Evolutionary conservation across 2,329 filamentous ascomycete species (phyloP).

Genomic region (Colletotrichum echinochloae): DNA sequence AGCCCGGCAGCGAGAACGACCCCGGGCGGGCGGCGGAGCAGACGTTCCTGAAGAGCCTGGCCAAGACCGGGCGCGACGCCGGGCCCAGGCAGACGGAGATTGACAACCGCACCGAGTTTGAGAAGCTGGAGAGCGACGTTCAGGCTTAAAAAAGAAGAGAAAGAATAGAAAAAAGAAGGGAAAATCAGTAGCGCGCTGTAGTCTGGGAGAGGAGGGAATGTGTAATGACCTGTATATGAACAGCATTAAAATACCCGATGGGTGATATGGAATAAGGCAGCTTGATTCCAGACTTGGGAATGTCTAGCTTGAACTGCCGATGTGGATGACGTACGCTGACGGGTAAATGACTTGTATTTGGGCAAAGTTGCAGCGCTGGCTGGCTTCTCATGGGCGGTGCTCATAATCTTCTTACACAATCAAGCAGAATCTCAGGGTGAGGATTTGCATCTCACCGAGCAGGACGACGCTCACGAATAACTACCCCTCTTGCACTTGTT

Average conservation of each 20-base stretch:
- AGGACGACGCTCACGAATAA: no score
- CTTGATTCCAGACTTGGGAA: neutral
- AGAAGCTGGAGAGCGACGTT: constrained; percentile 46
- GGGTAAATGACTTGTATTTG: no score
- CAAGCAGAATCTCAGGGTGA: neutral
- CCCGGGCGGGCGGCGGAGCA: constrained; percentile 59
- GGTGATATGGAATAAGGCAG: constrained; percentile 1
- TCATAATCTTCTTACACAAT: neutral
- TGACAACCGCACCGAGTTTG: constrained; percentile 47
- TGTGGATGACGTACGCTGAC: no score
- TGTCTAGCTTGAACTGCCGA: neutral
- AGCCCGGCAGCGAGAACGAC: constrained; percentile 62
- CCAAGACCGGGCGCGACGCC: constrained; percentile 43
- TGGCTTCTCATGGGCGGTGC: neutral
- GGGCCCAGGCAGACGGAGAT: constrained; percentile 46
- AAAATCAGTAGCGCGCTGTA: no score
- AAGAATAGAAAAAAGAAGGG: no score
- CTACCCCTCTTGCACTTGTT: no score
- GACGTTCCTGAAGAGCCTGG: constrained; percentile 51
- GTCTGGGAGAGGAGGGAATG: neutral
- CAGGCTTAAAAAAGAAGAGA: constrained; percentile 33
- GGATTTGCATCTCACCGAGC: neutral
- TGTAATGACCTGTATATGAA: constrained; percentile 27
- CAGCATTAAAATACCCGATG: constrained; percentile 3
- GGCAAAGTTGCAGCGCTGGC: no score